Base-by-base conservation (phyloP, 2,329 filamentous ascomycete genomes). In the Stagonosporopsis cucurbitacearum region DNA sequence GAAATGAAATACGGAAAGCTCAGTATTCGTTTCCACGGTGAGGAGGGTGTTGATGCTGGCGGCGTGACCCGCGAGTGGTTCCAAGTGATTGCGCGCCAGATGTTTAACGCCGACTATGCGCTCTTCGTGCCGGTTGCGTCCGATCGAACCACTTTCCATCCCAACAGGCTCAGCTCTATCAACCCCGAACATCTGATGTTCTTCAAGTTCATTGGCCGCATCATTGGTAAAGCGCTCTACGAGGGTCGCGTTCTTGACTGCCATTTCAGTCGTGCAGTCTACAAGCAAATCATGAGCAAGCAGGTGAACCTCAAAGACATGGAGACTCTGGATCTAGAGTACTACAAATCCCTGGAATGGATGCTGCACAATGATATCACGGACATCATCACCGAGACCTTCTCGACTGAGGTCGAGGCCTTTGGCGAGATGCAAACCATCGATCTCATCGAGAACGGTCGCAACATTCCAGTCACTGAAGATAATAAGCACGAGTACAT, bases 1-100 rank as follows among this genome's bases (percentile, higher is more conserved):
- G 96, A 99, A 79, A 96, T 99, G 87, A 99, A 99, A 79, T 97
- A 96, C 74, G 95, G 96, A 68, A 99, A 99, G 78, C 86, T 99
- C 61, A 99, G 93, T 75, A 96, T 99, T 67, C 89, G 94, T 50
- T 99, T 99, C 85, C 91, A 95, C 66, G 92, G 92, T 30, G 95
- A 99, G 79, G 95, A 99, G 75, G 95, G 96, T 76, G 92, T 99
- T 37, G 96, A 99, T 77, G 95, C 95, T 50, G 96, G 95, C 65
- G 95, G 95, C 78, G 94, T 99, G 42, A 97, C 94, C 33, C 88
- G 96, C 71, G 95, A 99, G 80, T 99, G 96, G 95, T 99, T 99
- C 84, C 94, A 97, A 75, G 94, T 96, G 47, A 89, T 99, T 64
- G 89, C 96, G 26, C 87, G 95, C 58, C 95, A 97, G 71, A 99